Evolutionary conservation across 345 rosid species (phyloP), one percentile per base, ranked within the genome.

Genomic region (Pseudoturritis turrita): DNA sequence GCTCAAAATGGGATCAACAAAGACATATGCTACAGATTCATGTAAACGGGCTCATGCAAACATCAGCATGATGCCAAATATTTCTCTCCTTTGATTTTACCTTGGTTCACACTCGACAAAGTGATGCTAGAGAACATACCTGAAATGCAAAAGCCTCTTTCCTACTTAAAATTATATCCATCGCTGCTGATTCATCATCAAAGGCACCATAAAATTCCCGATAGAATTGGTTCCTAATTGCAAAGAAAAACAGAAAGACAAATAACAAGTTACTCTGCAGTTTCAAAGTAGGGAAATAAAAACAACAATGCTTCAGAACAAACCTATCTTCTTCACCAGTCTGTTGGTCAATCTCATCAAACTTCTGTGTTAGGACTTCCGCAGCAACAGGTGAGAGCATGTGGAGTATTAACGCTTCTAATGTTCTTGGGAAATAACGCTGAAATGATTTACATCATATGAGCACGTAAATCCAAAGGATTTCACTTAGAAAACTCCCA

Each of bases 371-470:
- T 51, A 91, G 88, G 73, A 87, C 87, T 81, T 94, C 97, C 12
- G 92, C 96, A 54, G 91, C 90, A 56, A 81, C 76, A 25, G 97
- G 96, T 40, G 90, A 87, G 81, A 86, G 96, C 85, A 88, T 81
- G 85, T 94, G 95, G 55, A 89, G 79, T 77, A 88, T 67, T 63
- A 94, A 77, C 40, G 88, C 95, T 83, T 95, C 96, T 81, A 87
- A 80, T 63, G 93, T 95, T 81, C 96, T 88, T 22, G 96, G 97
- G 74, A 95, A 95, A 70, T 86, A 76, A 70, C 82, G 85, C 96
- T 95, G 86, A 80, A 82, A 78, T 22, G 60, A 43, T 37, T 68
- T 22, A 43, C 33, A 71, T 14, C 51, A 66, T 17, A 51, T 39
- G 40, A 80, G 58, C 15, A 56, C 25, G 31, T 62, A 39, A 56